phyloP scores from a whole-genome alignment of 2,329 filamentous ascomycete genomes.

The Exophiala alcalophila region DNA sequence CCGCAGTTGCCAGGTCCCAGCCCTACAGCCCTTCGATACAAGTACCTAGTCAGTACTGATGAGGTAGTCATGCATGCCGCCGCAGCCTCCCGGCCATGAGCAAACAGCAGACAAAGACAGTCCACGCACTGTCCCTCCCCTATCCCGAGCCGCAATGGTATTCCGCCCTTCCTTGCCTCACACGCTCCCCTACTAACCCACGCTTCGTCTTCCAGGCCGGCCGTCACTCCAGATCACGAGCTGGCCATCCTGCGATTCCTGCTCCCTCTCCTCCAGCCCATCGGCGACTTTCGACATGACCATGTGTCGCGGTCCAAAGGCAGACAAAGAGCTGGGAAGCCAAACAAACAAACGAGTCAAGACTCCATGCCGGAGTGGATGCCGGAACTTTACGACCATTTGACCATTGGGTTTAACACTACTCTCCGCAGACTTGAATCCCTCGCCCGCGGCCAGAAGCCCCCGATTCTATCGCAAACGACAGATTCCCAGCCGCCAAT shows the following conservation, averaged over 20 bases:
- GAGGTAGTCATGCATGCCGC: too few relatives aligned
- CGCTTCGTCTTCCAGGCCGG: constrained; percentile 15
- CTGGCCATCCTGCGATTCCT: constrained; percentile 21
- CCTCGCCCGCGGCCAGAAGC: constrained; percentile 31
- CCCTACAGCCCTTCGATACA: not conserved
- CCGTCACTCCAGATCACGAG: constrained; percentile 14
- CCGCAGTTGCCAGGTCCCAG: too few relatives aligned
- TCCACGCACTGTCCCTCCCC: constrained; percentile 22
- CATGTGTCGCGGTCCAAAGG: constrained; percentile 41
- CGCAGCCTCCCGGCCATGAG: constrained; percentile 10
- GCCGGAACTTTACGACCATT: constrained; percentile 34
- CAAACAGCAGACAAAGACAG: constrained; percentile 21
- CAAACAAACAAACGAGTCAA: constrained; percentile 3
- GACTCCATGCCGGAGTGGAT: constrained; percentile 26
- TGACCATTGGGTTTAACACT: constrained; percentile 47
- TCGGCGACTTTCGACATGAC: constrained; percentile 40
- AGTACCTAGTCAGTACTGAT: not conserved
- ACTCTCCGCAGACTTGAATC: constrained; percentile 43
- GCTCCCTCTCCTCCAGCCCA: constrained; percentile 31
- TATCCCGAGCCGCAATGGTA: constrained; percentile 27
- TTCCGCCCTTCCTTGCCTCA: not conserved
- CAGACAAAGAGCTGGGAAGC: constrained; percentile 19
- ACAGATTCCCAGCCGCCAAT: not conserved
- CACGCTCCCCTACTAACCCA: constrained; percentile 6
- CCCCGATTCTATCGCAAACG: constrained; percentile 8